Percentiles rank a stretch among this genome's conserved stretches.
These are phyloP conservation scores for Metschnikowia bowlesiae DNA, from an alignment of 805 yeast species.

Conservation along the genomic window DNA sequence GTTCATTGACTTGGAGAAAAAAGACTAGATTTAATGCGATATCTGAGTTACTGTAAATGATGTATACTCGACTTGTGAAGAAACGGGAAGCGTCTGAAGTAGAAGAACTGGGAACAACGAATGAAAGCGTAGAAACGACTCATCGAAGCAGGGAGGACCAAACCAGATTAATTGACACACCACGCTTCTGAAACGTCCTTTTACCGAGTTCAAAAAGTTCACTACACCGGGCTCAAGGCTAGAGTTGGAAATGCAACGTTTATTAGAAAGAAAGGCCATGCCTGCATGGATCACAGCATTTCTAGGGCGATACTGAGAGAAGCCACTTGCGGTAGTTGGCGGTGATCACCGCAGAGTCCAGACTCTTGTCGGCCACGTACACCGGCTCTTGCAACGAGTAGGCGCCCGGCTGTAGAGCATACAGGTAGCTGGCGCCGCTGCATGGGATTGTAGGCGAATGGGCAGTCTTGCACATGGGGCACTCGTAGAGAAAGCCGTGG, in stretches of 20 bases:
- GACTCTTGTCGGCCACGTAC: constrained; percentile 10
- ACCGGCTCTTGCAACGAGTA: constrained; percentile 9
- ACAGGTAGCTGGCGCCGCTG: constrained; percentile 8
- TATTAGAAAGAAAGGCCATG: not conserved
- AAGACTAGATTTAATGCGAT: constrained; percentile 11
- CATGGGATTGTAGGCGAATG: constrained; percentile 16
- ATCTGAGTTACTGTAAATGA: too few relatives aligned
- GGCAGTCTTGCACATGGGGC: constrained; percentile 15
- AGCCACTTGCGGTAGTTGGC: constrained; percentile 21
- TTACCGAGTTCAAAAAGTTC: too few relatives aligned
- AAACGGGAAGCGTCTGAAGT: too few relatives aligned
- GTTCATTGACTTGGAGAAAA: constrained; percentile 31
- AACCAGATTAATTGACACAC: too few relatives aligned
- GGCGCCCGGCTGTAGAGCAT: constrained; percentile 1
- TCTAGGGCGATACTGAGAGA: constrained; percentile 17
- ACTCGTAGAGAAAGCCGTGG: constrained; percentile 14
- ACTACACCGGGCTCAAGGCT: not conserved
- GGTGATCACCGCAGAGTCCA: constrained; percentile 12
- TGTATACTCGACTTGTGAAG: too few relatives aligned
- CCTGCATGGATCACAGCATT: not conserved
- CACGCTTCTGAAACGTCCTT: too few relatives aligned
- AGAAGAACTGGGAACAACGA: too few relatives aligned
- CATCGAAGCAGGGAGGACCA: too few relatives aligned
- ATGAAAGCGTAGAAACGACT: too few relatives aligned
- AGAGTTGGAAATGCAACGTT: not conserved